Conservation (phyloP, 495 filamentous ascomycete species). For the Penicillium chermesinum region DNA sequence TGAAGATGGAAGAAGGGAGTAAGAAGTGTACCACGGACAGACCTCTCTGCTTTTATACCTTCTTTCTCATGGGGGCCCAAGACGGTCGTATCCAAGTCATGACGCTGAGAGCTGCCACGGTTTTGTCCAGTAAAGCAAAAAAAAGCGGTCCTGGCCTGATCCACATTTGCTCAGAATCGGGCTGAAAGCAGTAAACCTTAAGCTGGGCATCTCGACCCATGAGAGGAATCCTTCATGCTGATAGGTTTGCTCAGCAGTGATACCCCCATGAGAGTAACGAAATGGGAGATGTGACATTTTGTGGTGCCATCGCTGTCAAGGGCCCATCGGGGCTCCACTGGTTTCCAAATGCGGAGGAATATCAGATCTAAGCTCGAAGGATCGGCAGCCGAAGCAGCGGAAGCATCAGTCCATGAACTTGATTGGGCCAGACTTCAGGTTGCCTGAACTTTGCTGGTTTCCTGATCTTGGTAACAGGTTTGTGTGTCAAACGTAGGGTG, state of each 20-base stretch:
- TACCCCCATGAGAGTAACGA: conserved; percentile 7
- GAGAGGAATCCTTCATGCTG: conserved; percentile 15
- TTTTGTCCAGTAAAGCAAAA: conserved; percentile 29
- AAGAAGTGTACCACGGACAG: conserved; percentile 8
- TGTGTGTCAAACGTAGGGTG: too few relatives aligned
- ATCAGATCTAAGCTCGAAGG: background rate
- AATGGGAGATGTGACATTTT: conserved; percentile 32
- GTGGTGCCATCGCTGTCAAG: conserved; percentile 24
- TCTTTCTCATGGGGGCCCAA: conserved; percentile 5
- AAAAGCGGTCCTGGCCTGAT: conserved; percentile 18
- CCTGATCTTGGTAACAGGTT: too few relatives aligned
- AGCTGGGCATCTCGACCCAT: conserved; percentile 18
- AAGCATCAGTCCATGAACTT: background rate
- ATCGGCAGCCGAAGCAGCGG: background rate
- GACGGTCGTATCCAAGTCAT: conserved; percentile 7
- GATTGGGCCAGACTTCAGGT: background rate
- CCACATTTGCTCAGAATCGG: conserved; percentile 13
- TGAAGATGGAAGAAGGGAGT: conserved; percentile 26
- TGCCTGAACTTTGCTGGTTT: background rate
- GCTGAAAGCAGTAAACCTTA: conserved; percentile 27
- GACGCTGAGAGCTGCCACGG: conserved; percentile 24
- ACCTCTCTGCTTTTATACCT: conserved; percentile 28
- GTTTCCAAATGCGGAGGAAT: conserved; percentile 29
- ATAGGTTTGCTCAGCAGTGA: conserved; percentile 16
- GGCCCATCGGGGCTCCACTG: conserved; percentile 7